Percentiles rank a stretch among this genome's conserved stretches.
Evolutionary conservation across 495 filamentous ascomycete species (phyloP).

Genomic region (Neurospora sp.): DNA sequence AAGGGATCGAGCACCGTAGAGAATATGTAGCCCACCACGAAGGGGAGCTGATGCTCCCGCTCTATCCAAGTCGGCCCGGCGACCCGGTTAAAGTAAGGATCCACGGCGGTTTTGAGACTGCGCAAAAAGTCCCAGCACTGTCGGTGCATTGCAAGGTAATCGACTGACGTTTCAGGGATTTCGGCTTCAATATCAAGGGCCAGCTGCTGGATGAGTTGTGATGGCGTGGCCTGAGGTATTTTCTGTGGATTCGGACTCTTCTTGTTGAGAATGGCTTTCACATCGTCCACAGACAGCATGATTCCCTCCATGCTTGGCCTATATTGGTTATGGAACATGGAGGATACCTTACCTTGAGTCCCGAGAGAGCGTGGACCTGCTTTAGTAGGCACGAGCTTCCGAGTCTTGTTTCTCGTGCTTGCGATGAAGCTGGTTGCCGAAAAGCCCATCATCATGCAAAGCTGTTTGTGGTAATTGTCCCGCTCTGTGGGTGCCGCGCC

Average conservation of each 20-base stretch:
- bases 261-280: not conserved
- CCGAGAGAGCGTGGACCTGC: not conserved
- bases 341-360: not conserved
- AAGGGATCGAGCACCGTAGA: not conserved
- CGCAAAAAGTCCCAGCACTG: not conserved
- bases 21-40: conserved; percentile 1
- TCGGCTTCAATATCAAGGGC: not conserved
- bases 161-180: not conserved
- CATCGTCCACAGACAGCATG: not conserved
- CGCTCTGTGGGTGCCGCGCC: not conserved
- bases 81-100: not conserved
- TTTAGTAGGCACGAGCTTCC: not conserved
- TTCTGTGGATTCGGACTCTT: not conserved
- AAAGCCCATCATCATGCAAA: conserved; percentile 4
- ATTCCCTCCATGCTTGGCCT: not conserved
- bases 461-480: not conserved
- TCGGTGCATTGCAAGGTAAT: not conserved
- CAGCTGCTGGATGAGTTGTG: not conserved
- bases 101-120: not conserved
- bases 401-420: conserved; percentile 1
- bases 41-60: not conserved
- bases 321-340: not conserved
- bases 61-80: not conserved
- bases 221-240: not conserved
- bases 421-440: not conserved